phyloP scores from a whole-genome alignment of 305 asterid species.

The Rubia occidens region DNA sequence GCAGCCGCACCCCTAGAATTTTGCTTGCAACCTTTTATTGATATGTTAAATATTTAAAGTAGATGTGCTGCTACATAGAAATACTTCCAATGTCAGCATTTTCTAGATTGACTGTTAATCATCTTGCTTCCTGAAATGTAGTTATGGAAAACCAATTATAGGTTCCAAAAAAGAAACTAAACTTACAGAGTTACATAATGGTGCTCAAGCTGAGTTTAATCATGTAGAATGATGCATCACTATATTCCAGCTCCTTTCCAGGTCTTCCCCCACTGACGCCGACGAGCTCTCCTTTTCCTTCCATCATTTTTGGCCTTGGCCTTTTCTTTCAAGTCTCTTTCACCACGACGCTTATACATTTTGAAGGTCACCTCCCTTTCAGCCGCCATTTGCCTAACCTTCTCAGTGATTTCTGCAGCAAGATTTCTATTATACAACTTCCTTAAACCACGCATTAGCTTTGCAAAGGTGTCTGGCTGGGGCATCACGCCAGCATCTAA shows the following conservation, averaged over 20 bases:
- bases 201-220: slow-evolving; percentile 4
- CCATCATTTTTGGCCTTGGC: slow-evolving; percentile 54
- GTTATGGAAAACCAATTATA: neutral
- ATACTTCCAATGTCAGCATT: neutral
- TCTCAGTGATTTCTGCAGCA: slow-evolving; percentile 88
- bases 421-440: slow-evolving; percentile 73
- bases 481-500: slow-evolving; percentile 90
- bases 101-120: neutral
- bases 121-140: neutral
- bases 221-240: slow-evolving; percentile 17
- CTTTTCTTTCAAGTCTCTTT: slow-evolving; percentile 74
- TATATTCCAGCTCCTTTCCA: slow-evolving; percentile 32
- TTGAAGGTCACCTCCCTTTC: slow-evolving; percentile 75
- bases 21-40: neutral
- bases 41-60: neutral
- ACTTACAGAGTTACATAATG: neutral
- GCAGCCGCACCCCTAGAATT: neutral
- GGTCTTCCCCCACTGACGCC: slow-evolving; percentile 59
- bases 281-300: slow-evolving; percentile 68
- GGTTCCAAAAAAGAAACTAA: neutral
- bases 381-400: slow-evolving; percentile 73
- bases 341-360: slow-evolving; percentile 87
- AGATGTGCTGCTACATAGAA: neutral
- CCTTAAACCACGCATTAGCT: slow-evolving; percentile 65
- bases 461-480: slow-evolving; percentile 91